Evolutionary conservation across 169 alveolate genomes (phyloP).

Genomic region (Eimeria acervulina): DNA sequence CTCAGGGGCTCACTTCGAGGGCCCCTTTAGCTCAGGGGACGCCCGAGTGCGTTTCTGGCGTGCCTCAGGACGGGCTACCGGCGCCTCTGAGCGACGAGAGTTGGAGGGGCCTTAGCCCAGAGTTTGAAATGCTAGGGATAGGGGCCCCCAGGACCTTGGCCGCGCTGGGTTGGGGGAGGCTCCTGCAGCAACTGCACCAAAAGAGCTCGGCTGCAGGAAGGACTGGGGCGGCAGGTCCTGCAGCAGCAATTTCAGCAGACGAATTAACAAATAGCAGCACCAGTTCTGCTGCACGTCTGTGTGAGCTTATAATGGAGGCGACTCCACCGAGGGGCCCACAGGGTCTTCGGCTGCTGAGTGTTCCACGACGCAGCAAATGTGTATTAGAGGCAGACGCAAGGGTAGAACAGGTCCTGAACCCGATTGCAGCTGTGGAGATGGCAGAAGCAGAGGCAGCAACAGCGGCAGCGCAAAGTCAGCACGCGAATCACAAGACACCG

Average conservation of each 20-base stretch:
- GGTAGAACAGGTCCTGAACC: constrained; percentile 68
- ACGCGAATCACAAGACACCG: neutral
- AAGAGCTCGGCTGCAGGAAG: neutral
- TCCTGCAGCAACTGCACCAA: constrained; percentile 40
- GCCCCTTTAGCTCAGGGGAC: neutral
- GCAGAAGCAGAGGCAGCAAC: constrained; percentile 58
- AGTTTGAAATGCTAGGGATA: constrained; percentile 42
- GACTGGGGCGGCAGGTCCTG: neutral
- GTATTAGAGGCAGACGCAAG: constrained; percentile 63
- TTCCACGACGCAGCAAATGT: constrained; percentile 71
- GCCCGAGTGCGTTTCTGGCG: neutral
- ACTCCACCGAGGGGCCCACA: constrained; percentile 56
- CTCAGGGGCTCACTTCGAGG: neutral
- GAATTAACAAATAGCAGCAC: constrained; percentile 18
- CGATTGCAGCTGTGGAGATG: constrained; percentile 43
- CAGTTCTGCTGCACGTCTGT: neutral
- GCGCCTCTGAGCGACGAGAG: neutral
- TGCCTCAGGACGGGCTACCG: constrained; percentile 7
- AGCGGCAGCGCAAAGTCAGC: neutral
- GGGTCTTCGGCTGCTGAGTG: constrained; percentile 51
- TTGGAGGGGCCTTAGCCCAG: neutral
- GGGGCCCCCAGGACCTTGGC: constrained; percentile 49
- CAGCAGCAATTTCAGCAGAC: constrained; percentile 42
- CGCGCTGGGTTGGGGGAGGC: constrained; percentile 69
- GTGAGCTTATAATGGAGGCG: constrained; percentile 21